A percentile compares a stretch with the other conserved stretches of the same genome.
Conservation (phyloP, 345 rosid genomes). For the Dipteronia sinensis region DNA sequence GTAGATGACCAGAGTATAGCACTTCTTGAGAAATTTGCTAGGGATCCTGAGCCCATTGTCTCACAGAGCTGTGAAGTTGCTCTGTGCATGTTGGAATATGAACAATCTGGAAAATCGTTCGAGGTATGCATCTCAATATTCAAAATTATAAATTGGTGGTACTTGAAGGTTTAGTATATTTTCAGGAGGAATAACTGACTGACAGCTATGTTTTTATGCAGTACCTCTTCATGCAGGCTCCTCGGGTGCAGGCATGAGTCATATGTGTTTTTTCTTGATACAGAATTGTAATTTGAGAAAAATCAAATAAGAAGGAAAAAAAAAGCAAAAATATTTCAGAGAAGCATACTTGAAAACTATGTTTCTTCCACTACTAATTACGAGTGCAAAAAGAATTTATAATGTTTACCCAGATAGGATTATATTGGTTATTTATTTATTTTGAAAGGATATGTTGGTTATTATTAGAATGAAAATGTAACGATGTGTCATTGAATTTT, state of each 20-base stretch:
- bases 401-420: background rate
- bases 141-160: background rate
- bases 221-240: conserved; percentile 79
- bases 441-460: background rate
- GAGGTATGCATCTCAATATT: conserved; percentile 52
- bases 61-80: conserved; percentile 98
- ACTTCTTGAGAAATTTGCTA: conserved; percentile 76
- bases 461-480: background rate
- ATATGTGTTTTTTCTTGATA: background rate
- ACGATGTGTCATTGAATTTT: background rate
- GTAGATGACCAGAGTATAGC: conserved; percentile 76
- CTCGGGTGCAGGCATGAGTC: conserved; percentile 38
- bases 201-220: conserved; percentile 35
- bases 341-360: background rate
- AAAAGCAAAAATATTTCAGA: background rate
- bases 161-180: background rate
- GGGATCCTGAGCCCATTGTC: conserved; percentile 85
- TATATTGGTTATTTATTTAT: no score
- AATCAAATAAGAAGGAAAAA: background rate
- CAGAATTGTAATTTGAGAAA: no score
- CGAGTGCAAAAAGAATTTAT: background rate
- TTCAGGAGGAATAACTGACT: conserved; percentile 8
- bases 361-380: background rate
- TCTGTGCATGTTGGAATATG: conserved; percentile 86
- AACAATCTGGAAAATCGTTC: conserved; percentile 83